Base-by-base conservation (phyloP, 108 stramenopile genomes). In the Conticribra guillardii region DNA sequence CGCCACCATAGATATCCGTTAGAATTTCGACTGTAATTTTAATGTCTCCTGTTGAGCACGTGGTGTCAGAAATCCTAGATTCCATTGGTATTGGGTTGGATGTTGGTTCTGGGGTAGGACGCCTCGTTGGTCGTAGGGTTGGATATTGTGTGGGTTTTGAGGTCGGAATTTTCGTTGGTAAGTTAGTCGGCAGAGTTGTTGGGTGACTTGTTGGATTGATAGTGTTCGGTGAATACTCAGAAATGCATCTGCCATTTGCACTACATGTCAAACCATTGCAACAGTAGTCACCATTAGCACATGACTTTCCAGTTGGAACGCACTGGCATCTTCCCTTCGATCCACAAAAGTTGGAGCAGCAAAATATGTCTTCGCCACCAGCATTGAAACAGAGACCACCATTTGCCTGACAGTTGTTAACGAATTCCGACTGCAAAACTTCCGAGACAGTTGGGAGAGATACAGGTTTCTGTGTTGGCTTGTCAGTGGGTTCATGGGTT, bases 1-100 rank as follows among this genome's bases (percentile, higher is more conserved):
- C 78, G 28, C 56, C 30, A 21, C 54, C 63, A 30, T 44, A 78
- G 48, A 18, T n/a, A 53, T 66, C 79, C 22, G 79, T 72, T 18
- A 49, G 17, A 23, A 80, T 68, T 49, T 80, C 71, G 26, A 80
- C 56, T 29, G 71, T 73, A n/a, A 80, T 2, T 66, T 80, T 72
- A 4, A 68, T 52, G 18, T 69, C 60, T 27, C 65, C 67, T 0
- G 33, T 26, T 1, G 16, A n/a, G 63, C 54, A 49, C 19, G 17
- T 18, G 22, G 56, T 47, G n/a, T 52, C 24, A 5, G 57, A 52
- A 52, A 31, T 60, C 27, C 57, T 57, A 26, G 55, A 46, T 4
- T 22, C 22, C 17, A 51, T 19, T 4, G 16, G 15, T 1, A 60
- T 30, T 44, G 54, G 14, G 50, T 11, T 37, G 64, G 24, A 48